phyloP scores from a whole-genome alignment of 257 asterid species.

The Asclepias syriaca region DNA sequence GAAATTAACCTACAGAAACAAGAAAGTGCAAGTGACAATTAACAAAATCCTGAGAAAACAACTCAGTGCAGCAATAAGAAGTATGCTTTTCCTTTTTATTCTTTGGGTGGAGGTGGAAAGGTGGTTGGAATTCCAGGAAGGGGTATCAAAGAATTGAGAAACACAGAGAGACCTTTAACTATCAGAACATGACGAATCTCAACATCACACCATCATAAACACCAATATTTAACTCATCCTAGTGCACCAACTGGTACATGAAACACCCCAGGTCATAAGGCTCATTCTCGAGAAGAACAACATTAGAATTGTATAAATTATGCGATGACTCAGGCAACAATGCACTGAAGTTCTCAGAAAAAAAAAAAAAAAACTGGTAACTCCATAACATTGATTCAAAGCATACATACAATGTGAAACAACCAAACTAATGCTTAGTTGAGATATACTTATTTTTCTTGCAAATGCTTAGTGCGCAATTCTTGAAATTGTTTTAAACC shows the following conservation, averaged over 20 bases:
- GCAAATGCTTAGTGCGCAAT: background rate
- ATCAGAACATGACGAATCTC: background rate
- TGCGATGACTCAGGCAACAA: background rate
- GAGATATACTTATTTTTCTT: background rate
- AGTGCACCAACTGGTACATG: background rate
- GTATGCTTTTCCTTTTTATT: background rate
- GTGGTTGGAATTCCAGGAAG: too few relatives aligned
- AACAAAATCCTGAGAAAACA: background rate
- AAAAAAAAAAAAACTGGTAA: too few relatives aligned
- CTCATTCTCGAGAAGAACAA: background rate
- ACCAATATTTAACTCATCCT: background rate
- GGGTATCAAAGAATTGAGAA: background rate
- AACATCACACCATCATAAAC: background rate
- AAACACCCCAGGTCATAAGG: background rate
- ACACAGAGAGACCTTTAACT: background rate
- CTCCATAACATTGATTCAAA: background rate
- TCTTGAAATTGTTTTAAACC: background rate
- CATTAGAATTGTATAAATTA: background rate
- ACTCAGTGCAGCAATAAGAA: background rate
- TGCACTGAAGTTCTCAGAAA: background rate
- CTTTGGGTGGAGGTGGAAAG: background rate
- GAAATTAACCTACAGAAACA: conserved; percentile 68
- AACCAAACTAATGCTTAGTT: background rate
- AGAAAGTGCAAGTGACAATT: background rate
- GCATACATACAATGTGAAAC: background rate